Evolutionary conservation across 208 protist species (phyloP).

Genomic region (Trypanosoma boissoni): DNA sequence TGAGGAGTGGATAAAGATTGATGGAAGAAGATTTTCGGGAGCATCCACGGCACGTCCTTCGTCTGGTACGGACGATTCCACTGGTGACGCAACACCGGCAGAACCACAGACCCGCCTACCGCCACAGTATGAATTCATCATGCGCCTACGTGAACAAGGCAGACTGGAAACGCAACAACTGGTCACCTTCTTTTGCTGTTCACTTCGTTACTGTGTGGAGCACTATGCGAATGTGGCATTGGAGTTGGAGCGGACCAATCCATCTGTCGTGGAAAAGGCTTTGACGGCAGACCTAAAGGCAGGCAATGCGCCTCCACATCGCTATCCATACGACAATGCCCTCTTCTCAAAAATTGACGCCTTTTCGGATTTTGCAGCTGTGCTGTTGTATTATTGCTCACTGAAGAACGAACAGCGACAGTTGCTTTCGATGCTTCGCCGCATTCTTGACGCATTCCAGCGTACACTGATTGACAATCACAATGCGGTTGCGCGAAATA

Average conservation of each 20-base stretch:
- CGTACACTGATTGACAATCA: slow-evolving; percentile 77
- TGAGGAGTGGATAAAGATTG: slow-evolving; percentile 81
- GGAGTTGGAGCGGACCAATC: slow-evolving; percentile 68
- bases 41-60: neutral
- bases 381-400: slow-evolving; percentile 88
- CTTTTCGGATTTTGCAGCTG: slow-evolving; percentile 92
- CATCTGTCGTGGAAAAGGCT: slow-evolving; percentile 6
- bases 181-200: slow-evolving; percentile 77
- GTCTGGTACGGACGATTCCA: neutral
- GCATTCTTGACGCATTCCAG: slow-evolving; percentile 69
- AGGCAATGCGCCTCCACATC: slow-evolving; percentile 65
- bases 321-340: slow-evolving; percentile 50
- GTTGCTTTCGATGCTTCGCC: slow-evolving; percentile 65
- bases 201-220: slow-evolving; percentile 87
- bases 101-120: slow-evolving; percentile 24
- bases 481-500: too few species aligned
- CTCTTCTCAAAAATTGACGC: slow-evolving; percentile 85
- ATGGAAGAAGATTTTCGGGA: slow-evolving; percentile 13
- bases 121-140: slow-evolving; percentile 63
- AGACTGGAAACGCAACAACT: slow-evolving; percentile 83
- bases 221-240: slow-evolving; percentile 79
- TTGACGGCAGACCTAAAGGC: slow-evolving; percentile 36
- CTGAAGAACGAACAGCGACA: slow-evolving; percentile 56
- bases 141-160: slow-evolving; percentile 73
- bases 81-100: neutral